Percentiles rank a stretch among this genome's conserved stretches.
Conservation (phyloP, 208 protist genomes). For the Trypanosoma cruzi region DNA sequence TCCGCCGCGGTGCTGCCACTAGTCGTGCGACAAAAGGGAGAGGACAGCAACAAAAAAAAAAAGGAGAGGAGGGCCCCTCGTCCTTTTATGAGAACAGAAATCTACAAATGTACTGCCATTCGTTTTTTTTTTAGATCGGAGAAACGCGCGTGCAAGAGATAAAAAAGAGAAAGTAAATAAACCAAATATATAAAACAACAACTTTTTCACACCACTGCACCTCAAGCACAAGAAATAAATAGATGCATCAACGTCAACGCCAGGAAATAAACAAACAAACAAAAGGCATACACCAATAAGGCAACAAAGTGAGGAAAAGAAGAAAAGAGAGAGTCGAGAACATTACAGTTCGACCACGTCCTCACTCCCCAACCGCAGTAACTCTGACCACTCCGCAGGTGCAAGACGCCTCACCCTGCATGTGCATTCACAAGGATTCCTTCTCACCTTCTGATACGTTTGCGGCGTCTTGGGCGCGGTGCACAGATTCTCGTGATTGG, state of each 20-base stretch:
- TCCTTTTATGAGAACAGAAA: constrained; percentile 8
- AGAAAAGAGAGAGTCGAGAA: constrained; percentile 5
- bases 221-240: too few relatives aligned
- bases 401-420: constrained; percentile 11
- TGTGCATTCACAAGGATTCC: neutral
- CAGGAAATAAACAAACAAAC: constrained; percentile 3
- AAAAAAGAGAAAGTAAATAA: too few relatives aligned
- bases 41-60: neutral
- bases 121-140: neutral
- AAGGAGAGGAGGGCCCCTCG: neutral
- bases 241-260: too few relatives aligned
- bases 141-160: neutral
- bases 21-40: too few relatives aligned
- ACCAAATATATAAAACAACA: too few relatives aligned
- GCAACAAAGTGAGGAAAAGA: too few relatives aligned
- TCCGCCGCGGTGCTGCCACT: too few relatives aligned
- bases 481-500: neutral
- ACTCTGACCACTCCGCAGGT: constrained; percentile 19
- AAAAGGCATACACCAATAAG: constrained; percentile 17
- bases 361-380: constrained; percentile 1
- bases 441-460: too few relatives aligned
- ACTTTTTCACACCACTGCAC: too few relatives aligned
- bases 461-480: neutral
- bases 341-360: neutral
- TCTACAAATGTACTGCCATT: neutral